Evolutionary conservation across 1,284 basidiomycete genomes (phyloP).

Genomic region (Termitomyces sp.): DNA sequence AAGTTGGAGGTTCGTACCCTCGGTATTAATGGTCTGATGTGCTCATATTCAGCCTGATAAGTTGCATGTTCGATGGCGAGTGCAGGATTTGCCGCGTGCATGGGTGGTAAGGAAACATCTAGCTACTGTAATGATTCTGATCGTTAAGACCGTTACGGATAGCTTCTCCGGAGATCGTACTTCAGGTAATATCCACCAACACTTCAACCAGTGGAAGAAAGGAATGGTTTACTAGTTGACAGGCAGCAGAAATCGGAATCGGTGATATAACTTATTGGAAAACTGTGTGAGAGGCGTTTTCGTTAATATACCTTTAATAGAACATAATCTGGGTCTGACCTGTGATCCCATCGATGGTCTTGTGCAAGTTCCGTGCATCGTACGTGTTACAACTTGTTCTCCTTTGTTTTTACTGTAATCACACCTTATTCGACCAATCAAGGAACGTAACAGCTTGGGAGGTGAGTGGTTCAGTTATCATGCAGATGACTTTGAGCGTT

Average conservation of each 20-base stretch:
- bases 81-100: conserved; percentile 90
- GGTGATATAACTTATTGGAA: conserved; percentile 36
- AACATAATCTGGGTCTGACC: conserved; percentile 85
- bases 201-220: neutral
- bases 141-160: conserved; percentile 1
- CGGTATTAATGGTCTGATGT: too few species aligned
- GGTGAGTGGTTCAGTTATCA: conserved; percentile 35
- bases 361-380: conserved; percentile 93
- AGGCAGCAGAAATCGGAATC: conserved; percentile 95
- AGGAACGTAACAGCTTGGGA: conserved; percentile 86
- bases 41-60: conserved; percentile 20
- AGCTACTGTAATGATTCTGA: neutral
- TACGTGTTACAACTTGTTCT: conserved; percentile 33
- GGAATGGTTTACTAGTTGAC: conserved; percentile 14
- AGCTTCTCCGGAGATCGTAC: conserved; percentile 77
- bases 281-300: neutral
- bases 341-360: conserved; percentile 92
- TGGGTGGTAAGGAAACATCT: conserved; percentile 59
- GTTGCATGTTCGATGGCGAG: conserved; percentile 91
- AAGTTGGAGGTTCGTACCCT: conserved; percentile 62
- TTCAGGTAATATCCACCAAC: conserved; percentile 42
- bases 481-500: neutral
- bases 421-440: conserved; percentile 1
- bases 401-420: conserved; percentile 1
- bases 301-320: conserved; percentile 28